Conservation (phyloP, 352 stramenopile species). For the Phytophthora ohioensis region DNA sequence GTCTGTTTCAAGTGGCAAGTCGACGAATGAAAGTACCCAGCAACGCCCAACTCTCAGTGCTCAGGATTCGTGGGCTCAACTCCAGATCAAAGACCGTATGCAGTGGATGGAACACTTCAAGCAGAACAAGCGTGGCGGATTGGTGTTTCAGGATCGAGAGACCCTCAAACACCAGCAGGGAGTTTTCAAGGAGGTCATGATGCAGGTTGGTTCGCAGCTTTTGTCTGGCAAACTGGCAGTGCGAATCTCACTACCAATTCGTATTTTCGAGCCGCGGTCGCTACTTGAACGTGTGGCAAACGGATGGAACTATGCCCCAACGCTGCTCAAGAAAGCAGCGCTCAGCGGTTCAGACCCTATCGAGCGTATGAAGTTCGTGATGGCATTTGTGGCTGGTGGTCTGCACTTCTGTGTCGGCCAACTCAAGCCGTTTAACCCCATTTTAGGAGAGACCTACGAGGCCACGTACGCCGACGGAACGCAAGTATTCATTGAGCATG, state of each 20-base stretch:
- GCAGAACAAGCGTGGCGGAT: conserved; percentile 75
- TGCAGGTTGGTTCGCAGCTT: conserved; percentile 75
- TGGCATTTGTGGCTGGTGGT: conserved; percentile 72
- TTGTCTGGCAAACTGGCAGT: conserved; percentile 74
- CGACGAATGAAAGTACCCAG: conserved; percentile 9
- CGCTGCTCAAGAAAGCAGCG: conserved; percentile 76
- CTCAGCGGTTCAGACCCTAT: conserved; percentile 53
- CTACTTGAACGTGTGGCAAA: conserved; percentile 79
- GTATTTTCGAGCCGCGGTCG: conserved; percentile 78
- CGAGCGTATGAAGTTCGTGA: conserved; percentile 77
- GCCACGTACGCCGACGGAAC: conserved; percentile 77
- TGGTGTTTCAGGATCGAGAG: conserved; percentile 74
- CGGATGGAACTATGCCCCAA: conserved; percentile 81
- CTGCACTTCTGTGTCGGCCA: conserved; percentile 80
- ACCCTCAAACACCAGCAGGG: conserved; percentile 81
- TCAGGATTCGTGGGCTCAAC: conserved; percentile 54
- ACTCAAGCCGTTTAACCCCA: conserved; percentile 86
- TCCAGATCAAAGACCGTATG: conserved; percentile 67
- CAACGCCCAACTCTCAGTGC: conserved; percentile 23
- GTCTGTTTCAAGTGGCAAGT: conserved; percentile 16
- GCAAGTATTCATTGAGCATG: conserved; percentile 75
- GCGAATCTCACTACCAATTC: conserved; percentile 78
- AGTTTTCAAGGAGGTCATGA: conserved; percentile 85
- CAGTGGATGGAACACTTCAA: conserved; percentile 67
- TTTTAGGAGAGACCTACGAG: conserved; percentile 83